Evolutionary conservation across 73 alveolate species (phyloP).

Genomic region (Paramecium tetraurelia): DNA sequence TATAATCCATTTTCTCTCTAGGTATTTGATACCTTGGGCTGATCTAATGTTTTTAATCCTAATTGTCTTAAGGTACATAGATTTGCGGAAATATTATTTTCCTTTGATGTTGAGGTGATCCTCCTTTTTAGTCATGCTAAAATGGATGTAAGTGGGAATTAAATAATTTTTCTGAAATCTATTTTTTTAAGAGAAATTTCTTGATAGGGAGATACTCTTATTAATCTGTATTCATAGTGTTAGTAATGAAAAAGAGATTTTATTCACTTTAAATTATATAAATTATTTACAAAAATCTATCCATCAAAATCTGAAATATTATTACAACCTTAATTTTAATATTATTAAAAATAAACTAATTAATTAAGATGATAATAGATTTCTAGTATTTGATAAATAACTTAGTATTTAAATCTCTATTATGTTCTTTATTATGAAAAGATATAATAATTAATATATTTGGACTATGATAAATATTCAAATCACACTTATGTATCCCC

Average conservation of each 20-base stretch:
- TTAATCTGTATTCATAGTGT: not conserved
- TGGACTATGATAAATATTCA: not conserved
- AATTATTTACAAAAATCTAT: not conserved
- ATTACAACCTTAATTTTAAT: not conserved
- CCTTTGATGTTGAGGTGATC: not conserved
- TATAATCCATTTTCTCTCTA: not conserved
- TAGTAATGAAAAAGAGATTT: not conserved
- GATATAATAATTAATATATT: too few relatives aligned
- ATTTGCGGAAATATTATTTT: not conserved
- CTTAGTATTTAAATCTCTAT: too few relatives aligned
- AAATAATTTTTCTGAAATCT: not conserved
- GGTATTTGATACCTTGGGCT: not conserved
- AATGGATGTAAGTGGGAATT: not conserved
- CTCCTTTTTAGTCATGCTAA: not conserved
- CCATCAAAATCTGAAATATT: not conserved
- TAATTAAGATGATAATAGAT: too few relatives aligned
- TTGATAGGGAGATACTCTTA: not conserved
- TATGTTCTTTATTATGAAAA: too few relatives aligned
- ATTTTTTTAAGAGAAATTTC: not conserved
- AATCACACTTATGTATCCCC: not conserved
- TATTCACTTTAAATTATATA: not conserved
- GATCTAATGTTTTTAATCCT: not conserved
- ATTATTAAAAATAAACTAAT: not conserved
- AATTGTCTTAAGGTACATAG: not conserved
- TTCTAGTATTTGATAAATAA: too few relatives aligned